Percentiles rank a stretch among this genome's conserved stretches.
Evolutionary conservation across 2,329 filamentous ascomycete species (phyloP).

Genomic region (Dendrostoma leiphaemia): DNA sequence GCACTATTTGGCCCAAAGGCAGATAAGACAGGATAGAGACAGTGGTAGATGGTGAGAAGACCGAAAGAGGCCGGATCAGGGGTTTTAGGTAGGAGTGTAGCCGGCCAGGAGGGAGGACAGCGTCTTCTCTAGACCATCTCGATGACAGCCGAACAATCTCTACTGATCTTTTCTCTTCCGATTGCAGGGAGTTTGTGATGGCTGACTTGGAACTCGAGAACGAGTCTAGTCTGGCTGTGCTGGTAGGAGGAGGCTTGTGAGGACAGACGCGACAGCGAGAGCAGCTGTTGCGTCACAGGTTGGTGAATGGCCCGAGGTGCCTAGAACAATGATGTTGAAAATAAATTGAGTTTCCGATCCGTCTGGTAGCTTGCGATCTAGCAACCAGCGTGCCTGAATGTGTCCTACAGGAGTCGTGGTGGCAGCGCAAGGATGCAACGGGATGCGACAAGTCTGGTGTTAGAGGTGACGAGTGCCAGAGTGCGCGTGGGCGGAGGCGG

Average conservation of each 20-base stretch:
- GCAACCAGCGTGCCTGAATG: neutral
- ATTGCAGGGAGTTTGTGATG: neutral
- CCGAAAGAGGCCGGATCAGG: neutral
- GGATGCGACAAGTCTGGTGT: neutral
- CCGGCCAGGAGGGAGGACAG: neutral
- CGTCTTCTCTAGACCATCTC: constrained; percentile 13
- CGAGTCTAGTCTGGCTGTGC: neutral
- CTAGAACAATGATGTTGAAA: neutral
- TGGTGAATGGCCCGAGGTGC: neutral
- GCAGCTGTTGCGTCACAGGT: neutral
- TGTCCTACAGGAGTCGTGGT: constrained; percentile 1
- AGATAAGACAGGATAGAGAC: neutral
- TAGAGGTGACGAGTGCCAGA: neutral
- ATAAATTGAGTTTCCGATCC: neutral
- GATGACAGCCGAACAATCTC: constrained; percentile 3
- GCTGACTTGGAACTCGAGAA: neutral
- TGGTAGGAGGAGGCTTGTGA: neutral
- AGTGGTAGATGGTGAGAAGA: neutral
- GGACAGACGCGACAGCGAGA: neutral
- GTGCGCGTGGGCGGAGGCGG: constrained; percentile 1
- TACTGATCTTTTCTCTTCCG: neutral
- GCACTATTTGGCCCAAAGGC: neutral
- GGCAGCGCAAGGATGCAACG: constrained; percentile 10
- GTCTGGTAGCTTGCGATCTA: constrained; percentile 8
- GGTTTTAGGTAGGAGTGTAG: neutral